Conservation (phyloP, 495 filamentous ascomycete genomes). For the Barbatosphaeria neglecta region DNA sequence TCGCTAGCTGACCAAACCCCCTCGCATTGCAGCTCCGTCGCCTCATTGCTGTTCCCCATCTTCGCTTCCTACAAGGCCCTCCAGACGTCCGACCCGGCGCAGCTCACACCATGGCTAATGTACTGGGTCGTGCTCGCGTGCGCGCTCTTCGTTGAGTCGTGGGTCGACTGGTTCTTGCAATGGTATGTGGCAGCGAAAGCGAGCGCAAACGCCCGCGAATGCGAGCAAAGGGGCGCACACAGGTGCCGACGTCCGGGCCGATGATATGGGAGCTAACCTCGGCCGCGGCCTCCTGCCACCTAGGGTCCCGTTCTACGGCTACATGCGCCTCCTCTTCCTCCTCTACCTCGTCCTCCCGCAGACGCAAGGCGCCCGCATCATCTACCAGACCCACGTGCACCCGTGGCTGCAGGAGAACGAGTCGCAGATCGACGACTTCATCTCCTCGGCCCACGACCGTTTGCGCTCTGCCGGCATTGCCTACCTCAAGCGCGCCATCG, state of each 20-base stretch:
- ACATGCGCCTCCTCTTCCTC: conserved; percentile 75
- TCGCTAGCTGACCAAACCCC: conserved; percentile 1
- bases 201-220: background rate
- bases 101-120: conserved; percentile 97
- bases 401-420: conserved; percentile 86
- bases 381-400: conserved; percentile 78
- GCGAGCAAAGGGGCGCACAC: background rate
- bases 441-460: conserved; percentile 68
- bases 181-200: conserved; percentile 41
- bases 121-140: conserved; percentile 93
- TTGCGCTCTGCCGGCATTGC: conserved; percentile 65
- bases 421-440: conserved; percentile 78
- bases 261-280: background rate
- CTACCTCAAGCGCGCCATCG: conserved; percentile 71
- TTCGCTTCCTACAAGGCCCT: conserved; percentile 98
- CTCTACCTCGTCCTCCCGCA: conserved; percentile 96
- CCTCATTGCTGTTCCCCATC: conserved; percentile 87
- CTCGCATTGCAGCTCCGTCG: conserved; percentile 63
- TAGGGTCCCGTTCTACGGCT: conserved; percentile 90
- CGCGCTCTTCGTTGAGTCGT: conserved; percentile 72
- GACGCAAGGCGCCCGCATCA: conserved; percentile 73
- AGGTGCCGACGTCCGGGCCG: too few species aligned
- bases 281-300: background rate
- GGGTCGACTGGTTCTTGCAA: conserved; percentile 70
- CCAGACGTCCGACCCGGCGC: conserved; percentile 78